Conservation (phyloP, 805 yeast species). For the Ogataea naganishii region DNA sequence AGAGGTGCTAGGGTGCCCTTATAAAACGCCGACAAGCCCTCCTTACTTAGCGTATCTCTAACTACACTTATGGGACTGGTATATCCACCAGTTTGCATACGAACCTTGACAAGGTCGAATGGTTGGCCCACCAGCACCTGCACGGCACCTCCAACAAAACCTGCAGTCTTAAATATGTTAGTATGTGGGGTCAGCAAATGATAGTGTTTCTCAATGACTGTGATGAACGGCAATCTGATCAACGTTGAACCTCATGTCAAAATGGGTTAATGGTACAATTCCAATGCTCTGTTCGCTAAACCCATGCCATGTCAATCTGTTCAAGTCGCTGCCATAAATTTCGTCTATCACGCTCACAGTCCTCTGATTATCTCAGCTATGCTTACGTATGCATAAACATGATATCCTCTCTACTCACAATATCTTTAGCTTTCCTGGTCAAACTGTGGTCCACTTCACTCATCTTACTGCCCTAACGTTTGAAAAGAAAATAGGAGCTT, state of each 20-base stretch:
- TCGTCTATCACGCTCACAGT: constrained; percentile 1
- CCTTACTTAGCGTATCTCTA: constrained; percentile 44
- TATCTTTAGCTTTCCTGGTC: constrained; percentile 41
- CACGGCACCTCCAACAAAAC: constrained; percentile 46
- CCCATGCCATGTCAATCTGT: neutral
- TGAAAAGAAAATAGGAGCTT: neutral
- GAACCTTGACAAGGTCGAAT: constrained; percentile 61
- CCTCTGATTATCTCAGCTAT: neutral
- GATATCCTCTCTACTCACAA: constrained; percentile 18
- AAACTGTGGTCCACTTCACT: constrained; percentile 23
- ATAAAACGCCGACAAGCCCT: constrained; percentile 56
- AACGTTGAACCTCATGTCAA: too few relatives aligned
- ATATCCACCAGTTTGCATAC: constrained; percentile 63
- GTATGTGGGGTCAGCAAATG: neutral
- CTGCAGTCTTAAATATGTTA: constrained; percentile 27
- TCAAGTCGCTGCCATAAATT: neutral
- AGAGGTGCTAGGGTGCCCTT: constrained; percentile 66
- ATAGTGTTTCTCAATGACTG: too few relatives aligned
- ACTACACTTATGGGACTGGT: constrained; percentile 42
- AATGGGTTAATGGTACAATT: too few relatives aligned
- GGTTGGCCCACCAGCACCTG: constrained; percentile 57
- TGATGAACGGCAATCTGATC: too few relatives aligned
- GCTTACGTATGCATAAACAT: neutral
- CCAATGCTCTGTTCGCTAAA: too few relatives aligned
- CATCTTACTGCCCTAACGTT: constrained; percentile 1